Evolutionary conservation across 169 alveolate species (phyloP), one percentile per base, ranked within the genome.

Genomic region (Ichthyophthirius multifiliis): DNA sequence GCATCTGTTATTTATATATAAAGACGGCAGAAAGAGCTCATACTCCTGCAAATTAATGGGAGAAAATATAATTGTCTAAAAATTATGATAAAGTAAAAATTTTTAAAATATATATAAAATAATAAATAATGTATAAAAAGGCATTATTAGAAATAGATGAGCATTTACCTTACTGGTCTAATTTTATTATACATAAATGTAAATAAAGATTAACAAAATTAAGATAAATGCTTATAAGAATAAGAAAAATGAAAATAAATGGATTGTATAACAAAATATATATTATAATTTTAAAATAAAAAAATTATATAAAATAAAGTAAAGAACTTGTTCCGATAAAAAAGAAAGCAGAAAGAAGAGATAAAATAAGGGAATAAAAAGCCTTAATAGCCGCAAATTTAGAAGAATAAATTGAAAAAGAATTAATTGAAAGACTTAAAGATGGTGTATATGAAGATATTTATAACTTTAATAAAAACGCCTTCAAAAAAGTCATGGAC

Each of bases 1-100:
- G 99, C 15, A 93, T 92, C 3, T 96, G 99, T 85, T 97, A 96
- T 85, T 93, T 99, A 64, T 97, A 97, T 91, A 91, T 98, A 92
- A 99, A 98, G 90, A 98, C 99, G 15, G 98, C 97, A 9, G 99
- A 99, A 86, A 89, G 99, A 62, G 99, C 99, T 0, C 99, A 99
- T 80, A 86, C 98, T 18, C 99, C 99, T 9, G 96, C 95, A 81
- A 91, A 94, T 27, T 84, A 98, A 83, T 98, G 99, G 99, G 99
- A 98, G 86, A 96, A 94, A 65, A 78, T 98, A 9, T 94, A 95
- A 73, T 96, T 99, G 27, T 94, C 98, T 23, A 97, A 95, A 82
- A 97, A 97, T 71, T 94, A 95, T 84, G 80, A 81, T n/a, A 41
- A 81, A 41, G 85, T 79, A 79, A 35, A 13, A 1, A 5, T 27